Conservation (phyloP, 805 yeast genomes). For the Candida koratica region DNA sequence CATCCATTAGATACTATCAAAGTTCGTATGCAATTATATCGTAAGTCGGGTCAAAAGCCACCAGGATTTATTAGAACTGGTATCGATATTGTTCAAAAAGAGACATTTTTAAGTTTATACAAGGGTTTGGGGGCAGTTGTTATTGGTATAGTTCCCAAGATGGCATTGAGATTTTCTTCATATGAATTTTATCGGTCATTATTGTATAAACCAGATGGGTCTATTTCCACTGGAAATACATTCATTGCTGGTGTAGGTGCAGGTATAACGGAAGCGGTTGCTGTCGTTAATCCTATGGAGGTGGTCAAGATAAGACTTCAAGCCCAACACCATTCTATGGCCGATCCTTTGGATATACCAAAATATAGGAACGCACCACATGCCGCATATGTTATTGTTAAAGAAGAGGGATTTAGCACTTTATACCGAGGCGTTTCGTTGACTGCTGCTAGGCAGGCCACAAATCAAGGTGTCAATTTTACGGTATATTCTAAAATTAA, state of each 20-base stretch:
- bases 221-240: conserved; percentile 67
- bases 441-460: conserved; percentile 97
- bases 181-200: conserved; percentile 81
- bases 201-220: conserved; percentile 60
- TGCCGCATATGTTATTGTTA: conserved; percentile 75
- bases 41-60: conserved; percentile 65
- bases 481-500: conserved; percentile 88
- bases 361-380: conserved; percentile 92
- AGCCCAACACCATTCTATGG: conserved; percentile 89
- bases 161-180: conserved; percentile 95
- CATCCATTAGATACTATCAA: conserved; percentile 98
- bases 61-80: conserved; percentile 90
- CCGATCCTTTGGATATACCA: conserved; percentile 75
- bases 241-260: conserved; percentile 96
- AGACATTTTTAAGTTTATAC: conserved; percentile 81
- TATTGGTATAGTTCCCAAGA: conserved; percentile 95
- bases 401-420: conserved; percentile 87
- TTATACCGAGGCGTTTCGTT: conserved; percentile 91
- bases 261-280: conserved; percentile 92
- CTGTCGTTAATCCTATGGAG: conserved; percentile 95
- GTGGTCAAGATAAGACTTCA: conserved; percentile 95
- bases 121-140: conserved; percentile 97
- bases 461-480: conserved; percentile 97
- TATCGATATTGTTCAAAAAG: conserved; percentile 67
- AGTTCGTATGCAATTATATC: conserved; percentile 92